Conservation (phyloP, 176 grass and related monocot species). For the Zoysia pacifica region DNA sequence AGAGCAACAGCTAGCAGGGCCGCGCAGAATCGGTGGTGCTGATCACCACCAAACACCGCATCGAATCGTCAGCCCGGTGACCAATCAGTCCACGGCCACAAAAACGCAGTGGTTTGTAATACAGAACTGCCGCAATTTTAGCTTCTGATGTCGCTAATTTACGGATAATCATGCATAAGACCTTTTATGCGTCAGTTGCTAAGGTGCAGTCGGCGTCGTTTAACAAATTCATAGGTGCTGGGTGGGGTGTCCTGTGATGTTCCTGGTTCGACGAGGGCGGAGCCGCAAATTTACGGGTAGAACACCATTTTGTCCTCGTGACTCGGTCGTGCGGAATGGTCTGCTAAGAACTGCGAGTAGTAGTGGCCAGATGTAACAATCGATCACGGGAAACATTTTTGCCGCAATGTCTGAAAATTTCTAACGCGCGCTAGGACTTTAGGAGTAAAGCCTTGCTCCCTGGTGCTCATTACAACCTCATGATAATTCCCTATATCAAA, state of each 20-base stretch:
- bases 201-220: neutral
- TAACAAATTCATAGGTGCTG: neutral
- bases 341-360: neutral
- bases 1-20: neutral
- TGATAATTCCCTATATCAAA: too few relatives aligned
- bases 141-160: neutral
- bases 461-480: neutral
- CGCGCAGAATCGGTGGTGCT: neutral
- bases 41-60: slow-evolving; percentile 27
- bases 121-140: neutral
- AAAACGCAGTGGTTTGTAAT: neutral
- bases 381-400: neutral
- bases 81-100: slow-evolving; percentile 10
- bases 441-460: neutral
- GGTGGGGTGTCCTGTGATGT: neutral
- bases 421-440: neutral
- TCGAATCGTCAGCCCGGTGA: slow-evolving; percentile 41
- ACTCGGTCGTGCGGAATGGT: slow-evolving; percentile 30
- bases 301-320: slow-evolving; percentile 25
- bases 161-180: neutral
- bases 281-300: slow-evolving; percentile 7
- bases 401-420: neutral
- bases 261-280: neutral
- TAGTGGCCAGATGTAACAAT: neutral
- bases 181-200: neutral